Conservation (phyloP, 1,139 yeast genomes). For the Candida neerlandica region DNA sequence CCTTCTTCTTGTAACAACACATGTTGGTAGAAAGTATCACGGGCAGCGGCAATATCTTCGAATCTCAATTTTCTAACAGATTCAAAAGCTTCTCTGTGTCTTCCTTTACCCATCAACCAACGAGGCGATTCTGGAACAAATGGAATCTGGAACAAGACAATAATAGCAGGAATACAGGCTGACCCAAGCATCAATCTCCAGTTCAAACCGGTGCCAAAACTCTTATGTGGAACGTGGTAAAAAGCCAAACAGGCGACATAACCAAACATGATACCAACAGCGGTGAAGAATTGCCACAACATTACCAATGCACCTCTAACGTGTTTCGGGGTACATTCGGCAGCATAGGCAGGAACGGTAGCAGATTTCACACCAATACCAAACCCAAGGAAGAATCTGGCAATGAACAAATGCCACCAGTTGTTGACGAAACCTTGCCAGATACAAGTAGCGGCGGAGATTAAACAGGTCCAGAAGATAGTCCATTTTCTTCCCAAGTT, state of each 20-base stretch:
- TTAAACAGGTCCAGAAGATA: conserved; percentile 65
- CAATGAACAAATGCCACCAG: conserved; percentile 78
- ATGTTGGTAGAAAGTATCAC: conserved; percentile 74
- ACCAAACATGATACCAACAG: conserved; percentile 84
- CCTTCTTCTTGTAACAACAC: conserved; percentile 70
- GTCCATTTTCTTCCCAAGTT: conserved; percentile 73
- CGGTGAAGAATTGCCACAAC: conserved; percentile 91
- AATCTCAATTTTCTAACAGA: conserved; percentile 54
- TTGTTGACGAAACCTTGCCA: conserved; percentile 75
- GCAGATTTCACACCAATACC: conserved; percentile 84
- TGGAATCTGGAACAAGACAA: conserved; percentile 68
- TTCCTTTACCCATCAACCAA: conserved; percentile 72
- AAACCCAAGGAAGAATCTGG: conserved; percentile 71
- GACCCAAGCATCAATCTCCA: conserved; percentile 87
- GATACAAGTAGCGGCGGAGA: conserved; percentile 68
- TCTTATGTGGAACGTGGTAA: conserved; percentile 34
- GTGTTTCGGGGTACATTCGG: conserved; percentile 77
- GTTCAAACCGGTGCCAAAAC: conserved; percentile 52
- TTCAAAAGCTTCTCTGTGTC: conserved; percentile 58
- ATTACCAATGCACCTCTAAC: conserved; percentile 81
- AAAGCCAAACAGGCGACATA: conserved; percentile 70
- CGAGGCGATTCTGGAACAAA: conserved; percentile 80
- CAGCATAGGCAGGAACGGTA: conserved; percentile 82
- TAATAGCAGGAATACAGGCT: conserved; percentile 71
- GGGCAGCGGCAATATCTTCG: conserved; percentile 64